Evolutionary conservation across 2,329 filamentous ascomycete genomes (phyloP), one percentile per base, ranked within the genome.

Genomic region (Fusarium sp.): DNA sequence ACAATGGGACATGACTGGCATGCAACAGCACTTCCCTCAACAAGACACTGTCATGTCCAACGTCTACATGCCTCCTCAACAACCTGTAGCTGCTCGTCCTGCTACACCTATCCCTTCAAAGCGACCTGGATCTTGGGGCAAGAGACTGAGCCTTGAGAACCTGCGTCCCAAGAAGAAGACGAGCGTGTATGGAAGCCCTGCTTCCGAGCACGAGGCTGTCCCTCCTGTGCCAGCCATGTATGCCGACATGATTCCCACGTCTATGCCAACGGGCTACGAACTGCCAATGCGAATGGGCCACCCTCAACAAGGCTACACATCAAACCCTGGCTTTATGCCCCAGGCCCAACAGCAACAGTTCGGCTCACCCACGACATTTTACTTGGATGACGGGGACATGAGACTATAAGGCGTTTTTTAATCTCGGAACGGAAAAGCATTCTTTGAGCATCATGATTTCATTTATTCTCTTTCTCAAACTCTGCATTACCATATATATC

Each of bases 31-130:
- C 17, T 75, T 76, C 50, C 72, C 72, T 22, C 80, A 81, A 20
- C 78, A 81, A 44, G 77, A 78, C 36, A 75, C 75, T 57, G 70
- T 78, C 30, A 78, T 78, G 77, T 60, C 64, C 20, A 78, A 78
- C 39, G 74, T 76, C 24, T 78, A 78, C 60, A 78, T 78, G 75
- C 74, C 63, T 13, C 34, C 34, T 39, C 44, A 75, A 45, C 70
- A 72, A 62, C 73, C 79, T 6, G 78, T 78, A 5, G 75, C 78
- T 26, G 70, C 75, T 36, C 81, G 82, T 11, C 82, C 82, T 11
- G 82, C 81, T 10, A 84, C 82, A 26, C 82, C 82, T 12, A 80
- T 81, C 20, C 82, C 82, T 4, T 78, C 82, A 62, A 84, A 84
- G 68, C 79, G 82, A 62, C 82, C 82, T 28, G 82, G 79, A 32